Base-by-base conservation (phyloP, 768 basidiomycete species). In the Russula earlei region DNA sequence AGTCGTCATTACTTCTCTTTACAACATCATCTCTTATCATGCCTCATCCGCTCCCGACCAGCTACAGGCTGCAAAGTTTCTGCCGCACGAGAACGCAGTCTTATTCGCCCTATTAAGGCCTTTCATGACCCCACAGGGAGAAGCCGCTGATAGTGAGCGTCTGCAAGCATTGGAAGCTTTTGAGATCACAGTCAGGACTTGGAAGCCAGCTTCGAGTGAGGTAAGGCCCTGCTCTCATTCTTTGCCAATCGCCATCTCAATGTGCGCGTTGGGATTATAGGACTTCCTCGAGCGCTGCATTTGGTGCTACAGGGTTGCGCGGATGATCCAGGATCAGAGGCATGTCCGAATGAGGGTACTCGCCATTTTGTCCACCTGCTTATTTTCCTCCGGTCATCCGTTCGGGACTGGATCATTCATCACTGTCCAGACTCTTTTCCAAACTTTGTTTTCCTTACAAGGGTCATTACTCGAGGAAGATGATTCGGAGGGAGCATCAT, bases 231-330 rank as follows among this genome's bases (percentile, higher is more conserved):
- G n/a, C n/a, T 56, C 12, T 52, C 31, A 44, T 22, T 34, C 14
- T 29, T 34, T 17, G 3, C 25, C 2, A 14, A 14, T 29, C 29
- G 9, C 7, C 33, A 22, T 20, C 8, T 41, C 33, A 29, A 47
- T 20, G 19, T 22, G 10, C 9, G 38, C 20, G 22, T 57, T 15
- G 27, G 56, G 33, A 12, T 17, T 49, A 34, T 65, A 76, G 61
- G 71, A 68, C 22, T 77, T 75, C 51, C 70, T 84, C 10, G 80
- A 81, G 56, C 79, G 86, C 24, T 80, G 76, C 61, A 59, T 84
- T 29, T 90, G 87, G 87, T 87, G 85, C 64, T 80, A 81, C 61
- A 79, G 77, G 60, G 84, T 84, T 9, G 80, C 80, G 1, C 67
- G 73, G 33, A 49, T 51, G 10, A 48, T n/a, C 12, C 38, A 33